A percentile compares a stretch with the other conserved stretches of the same genome.
Evolutionary conservation across 2,329 filamentous ascomycete genomes (phyloP).

Genomic region (Teratosphaeria pseudoeucalypti): DNA sequence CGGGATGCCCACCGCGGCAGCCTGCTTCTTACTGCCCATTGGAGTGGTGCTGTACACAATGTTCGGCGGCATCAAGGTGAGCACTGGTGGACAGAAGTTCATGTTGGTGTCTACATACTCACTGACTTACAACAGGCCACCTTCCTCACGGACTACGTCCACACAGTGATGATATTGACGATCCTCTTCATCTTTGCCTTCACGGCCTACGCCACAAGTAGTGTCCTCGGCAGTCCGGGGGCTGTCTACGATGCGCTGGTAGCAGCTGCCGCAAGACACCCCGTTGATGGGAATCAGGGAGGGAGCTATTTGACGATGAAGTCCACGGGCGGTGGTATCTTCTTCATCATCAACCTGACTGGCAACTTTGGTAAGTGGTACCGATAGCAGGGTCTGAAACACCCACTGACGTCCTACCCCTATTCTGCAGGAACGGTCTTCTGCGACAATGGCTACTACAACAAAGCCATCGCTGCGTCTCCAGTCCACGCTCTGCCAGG

Average conservation of each 20-base stretch:
- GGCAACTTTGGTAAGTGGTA: slow-evolving; percentile 44
- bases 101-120: not conserved
- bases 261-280: slow-evolving; percentile 56
- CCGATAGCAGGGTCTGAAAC: too few relatives aligned
- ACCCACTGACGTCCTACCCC: not conserved
- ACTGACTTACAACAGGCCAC: slow-evolving; percentile 43
- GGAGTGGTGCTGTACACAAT: slow-evolving; percentile 74
- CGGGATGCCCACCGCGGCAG: slow-evolving; percentile 66
- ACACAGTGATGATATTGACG: slow-evolving; percentile 73
- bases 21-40: slow-evolving; percentile 72
- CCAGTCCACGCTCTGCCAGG: slow-evolving; percentile 76
- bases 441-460: slow-evolving; percentile 68
- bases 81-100: not conserved
- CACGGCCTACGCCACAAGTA: slow-evolving; percentile 66
- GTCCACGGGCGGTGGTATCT: slow-evolving; percentile 69
- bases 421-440: slow-evolving; percentile 63
- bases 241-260: slow-evolving; percentile 70
- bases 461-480: slow-evolving; percentile 83
- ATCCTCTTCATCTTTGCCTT: slow-evolving; percentile 81
- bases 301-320: slow-evolving; percentile 84
- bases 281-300: slow-evolving; percentile 66
- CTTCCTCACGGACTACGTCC: slow-evolving; percentile 75
- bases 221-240: slow-evolving; percentile 60
- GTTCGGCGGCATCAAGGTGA: slow-evolving; percentile 59
- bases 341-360: slow-evolving; percentile 76